Conservation (phyloP, 768 basidiomycete genomes). For the Hysterangium stoloniferum region DNA sequence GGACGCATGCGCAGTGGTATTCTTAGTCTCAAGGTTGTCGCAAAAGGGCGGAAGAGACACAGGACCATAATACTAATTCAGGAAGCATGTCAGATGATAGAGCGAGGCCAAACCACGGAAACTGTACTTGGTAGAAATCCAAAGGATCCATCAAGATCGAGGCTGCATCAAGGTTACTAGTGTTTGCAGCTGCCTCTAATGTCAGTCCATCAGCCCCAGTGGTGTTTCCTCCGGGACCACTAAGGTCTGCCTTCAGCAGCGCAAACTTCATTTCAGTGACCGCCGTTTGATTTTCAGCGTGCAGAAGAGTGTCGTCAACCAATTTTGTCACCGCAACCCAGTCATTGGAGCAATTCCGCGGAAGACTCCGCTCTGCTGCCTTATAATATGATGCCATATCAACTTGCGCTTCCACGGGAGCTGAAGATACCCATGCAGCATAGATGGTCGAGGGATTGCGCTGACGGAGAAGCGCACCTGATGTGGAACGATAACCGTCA, state of each 20-base stretch:
- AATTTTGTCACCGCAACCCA: conserved; percentile 41
- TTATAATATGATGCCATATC: conserved; percentile 46
- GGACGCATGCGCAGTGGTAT: conserved; percentile 29
- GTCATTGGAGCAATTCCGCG: conserved; percentile 44
- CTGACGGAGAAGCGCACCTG: conserved; percentile 34
- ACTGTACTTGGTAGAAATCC: conserved; percentile 37
- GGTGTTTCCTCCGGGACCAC: conserved; percentile 36
- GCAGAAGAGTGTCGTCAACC: conserved; percentile 30
- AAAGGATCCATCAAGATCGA: conserved; percentile 42
- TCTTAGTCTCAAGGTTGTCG: conserved; percentile 38
- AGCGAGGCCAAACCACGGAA: background rate
- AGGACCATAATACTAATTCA: conserved; percentile 35
- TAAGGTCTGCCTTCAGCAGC: conserved; percentile 33
- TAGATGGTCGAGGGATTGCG: conserved; percentile 40
- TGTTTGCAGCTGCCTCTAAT: conserved; percentile 24
- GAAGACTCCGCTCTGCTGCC: conserved; percentile 41
- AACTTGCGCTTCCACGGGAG: conserved; percentile 42
- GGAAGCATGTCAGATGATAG: background rate
- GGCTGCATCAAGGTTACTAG: conserved; percentile 34
- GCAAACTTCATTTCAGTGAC: conserved; percentile 33
- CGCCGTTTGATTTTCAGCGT: conserved; percentile 25
- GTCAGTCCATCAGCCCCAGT: conserved; percentile 30
- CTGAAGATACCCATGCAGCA: conserved; percentile 43
- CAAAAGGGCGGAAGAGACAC: conserved; percentile 40
- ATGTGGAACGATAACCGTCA: background rate